Evolutionary conservation across 768 basidiomycete genomes (phyloP).

Genomic region (Lentinula guzmanii): DNA sequence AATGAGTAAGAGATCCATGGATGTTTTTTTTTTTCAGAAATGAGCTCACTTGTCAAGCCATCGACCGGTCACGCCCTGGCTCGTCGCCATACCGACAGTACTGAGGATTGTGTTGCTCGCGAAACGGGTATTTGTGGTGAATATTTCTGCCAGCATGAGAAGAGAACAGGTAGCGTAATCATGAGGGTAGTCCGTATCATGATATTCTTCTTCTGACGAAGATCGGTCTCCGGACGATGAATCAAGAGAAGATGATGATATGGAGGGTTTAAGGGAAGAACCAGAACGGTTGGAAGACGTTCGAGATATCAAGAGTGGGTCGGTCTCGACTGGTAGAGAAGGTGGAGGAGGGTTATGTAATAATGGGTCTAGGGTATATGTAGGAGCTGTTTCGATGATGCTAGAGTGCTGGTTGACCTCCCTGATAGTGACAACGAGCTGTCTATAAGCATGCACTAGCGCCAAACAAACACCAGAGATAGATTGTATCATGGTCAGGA

Average conservation of each 20-base stretch:
- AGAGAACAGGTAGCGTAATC: conserved; percentile 40
- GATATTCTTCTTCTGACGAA: not conserved
- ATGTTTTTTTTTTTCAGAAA: not conserved
- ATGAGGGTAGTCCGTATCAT: not conserved
- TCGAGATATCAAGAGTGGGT: not conserved
- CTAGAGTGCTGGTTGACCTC: conserved; percentile 45
- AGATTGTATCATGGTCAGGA: conserved; percentile 70
- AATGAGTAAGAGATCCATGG: not conserved
- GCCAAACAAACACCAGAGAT: conserved; percentile 65
- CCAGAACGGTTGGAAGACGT: conserved; percentile 8
- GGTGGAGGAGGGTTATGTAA: not conserved
- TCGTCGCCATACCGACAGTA: conserved; percentile 33
- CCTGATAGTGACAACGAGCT: conserved; percentile 57
- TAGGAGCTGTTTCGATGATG: not conserved
- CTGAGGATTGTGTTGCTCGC: conserved; percentile 41
- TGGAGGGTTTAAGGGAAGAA: conserved; percentile 15
- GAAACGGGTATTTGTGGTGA: conserved; percentile 41
- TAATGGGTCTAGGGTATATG: not conserved
- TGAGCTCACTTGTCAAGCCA: conserved; percentile 54
- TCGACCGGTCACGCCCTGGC: not conserved
- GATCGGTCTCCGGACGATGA: conserved; percentile 1
- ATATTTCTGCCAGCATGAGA: conserved; percentile 41
- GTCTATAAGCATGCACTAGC: conserved; percentile 64
- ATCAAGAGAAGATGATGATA: conserved; percentile 18
- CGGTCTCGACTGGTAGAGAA: conserved; percentile 8